Evolutionary conservation across 495 filamentous ascomycete species (phyloP).

Genomic region (Talaromyces borbonicus): DNA sequence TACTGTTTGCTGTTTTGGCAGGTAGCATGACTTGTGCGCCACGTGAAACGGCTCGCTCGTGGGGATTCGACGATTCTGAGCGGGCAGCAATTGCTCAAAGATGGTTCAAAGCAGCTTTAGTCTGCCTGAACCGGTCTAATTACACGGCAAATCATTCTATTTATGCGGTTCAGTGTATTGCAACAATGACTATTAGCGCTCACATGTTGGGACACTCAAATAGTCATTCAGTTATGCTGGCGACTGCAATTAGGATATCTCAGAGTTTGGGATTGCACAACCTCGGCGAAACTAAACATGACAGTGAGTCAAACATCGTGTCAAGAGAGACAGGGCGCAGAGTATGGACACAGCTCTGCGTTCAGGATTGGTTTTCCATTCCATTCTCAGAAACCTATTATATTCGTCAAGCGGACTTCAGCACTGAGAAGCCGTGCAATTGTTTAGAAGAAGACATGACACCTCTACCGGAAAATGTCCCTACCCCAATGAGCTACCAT

Average conservation of each 20-base stretch:
- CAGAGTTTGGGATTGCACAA: conserved; percentile 27
- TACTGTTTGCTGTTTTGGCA: conserved; percentile 31
- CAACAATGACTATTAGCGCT: conserved; percentile 33
- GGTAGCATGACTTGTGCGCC: conserved; percentile 27
- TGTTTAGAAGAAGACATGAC: conserved; percentile 28
- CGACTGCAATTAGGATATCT: conserved; percentile 29
- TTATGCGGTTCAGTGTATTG: conserved; percentile 33
- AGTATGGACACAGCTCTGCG: conserved; percentile 35
- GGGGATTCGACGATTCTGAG: conserved; percentile 26
- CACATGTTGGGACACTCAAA: conserved; percentile 38
- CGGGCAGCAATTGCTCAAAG: conserved; percentile 20
- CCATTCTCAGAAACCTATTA: conserved; percentile 38
- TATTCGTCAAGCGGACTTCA: conserved; percentile 33
- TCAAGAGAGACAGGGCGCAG: conserved; percentile 31
- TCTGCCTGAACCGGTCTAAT: conserved; percentile 27
- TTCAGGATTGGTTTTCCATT: conserved; percentile 40
- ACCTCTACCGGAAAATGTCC: conserved; percentile 20
- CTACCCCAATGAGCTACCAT: conserved; percentile 29
- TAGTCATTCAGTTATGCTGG: conserved; percentile 30
- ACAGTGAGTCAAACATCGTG: conserved; percentile 11
- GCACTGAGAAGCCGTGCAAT: conserved; percentile 26
- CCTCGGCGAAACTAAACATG: conserved; percentile 13
- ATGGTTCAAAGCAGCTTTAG: conserved; percentile 26
- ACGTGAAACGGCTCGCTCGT: conserved; percentile 14
- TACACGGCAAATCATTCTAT: conserved; percentile 27